phyloP scores from a whole-genome alignment of 2,329 filamentous ascomycete genomes.

The Chaetomiaceae sp. region DNA sequence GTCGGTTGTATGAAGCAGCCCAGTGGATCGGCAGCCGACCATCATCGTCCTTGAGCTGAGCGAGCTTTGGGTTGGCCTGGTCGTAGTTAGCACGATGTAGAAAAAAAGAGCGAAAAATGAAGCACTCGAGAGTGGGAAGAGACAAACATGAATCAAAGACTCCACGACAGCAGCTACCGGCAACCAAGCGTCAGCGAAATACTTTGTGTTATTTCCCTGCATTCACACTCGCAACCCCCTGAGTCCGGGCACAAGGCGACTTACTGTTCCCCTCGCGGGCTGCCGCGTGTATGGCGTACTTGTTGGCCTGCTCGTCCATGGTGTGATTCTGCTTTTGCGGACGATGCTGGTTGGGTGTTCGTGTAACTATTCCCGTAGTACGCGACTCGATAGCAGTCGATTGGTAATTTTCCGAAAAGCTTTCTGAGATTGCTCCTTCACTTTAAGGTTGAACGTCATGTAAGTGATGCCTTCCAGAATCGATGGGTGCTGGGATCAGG shows the following conservation, averaged over 20 bases:
- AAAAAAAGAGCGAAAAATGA: not conserved
- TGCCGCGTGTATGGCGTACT: constrained; percentile 82
- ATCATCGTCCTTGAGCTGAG: constrained; percentile 69
- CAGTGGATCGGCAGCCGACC: constrained; percentile 89
- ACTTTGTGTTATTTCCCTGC: not conserved
- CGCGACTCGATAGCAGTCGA: no score
- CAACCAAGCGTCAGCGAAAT: constrained; percentile 1
- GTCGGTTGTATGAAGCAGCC: constrained; percentile 78
- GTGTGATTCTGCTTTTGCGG: not conserved
- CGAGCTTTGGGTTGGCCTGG: constrained; percentile 76
- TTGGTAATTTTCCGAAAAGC: not conserved
- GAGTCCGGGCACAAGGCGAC: constrained; percentile 26
- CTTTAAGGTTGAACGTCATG: constrained; percentile 20
- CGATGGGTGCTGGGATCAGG: constrained; percentile 12
- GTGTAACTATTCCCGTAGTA: not conserved
- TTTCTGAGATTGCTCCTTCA: not conserved
- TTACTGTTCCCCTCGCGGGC: constrained; percentile 77
- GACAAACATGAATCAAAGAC: constrained; percentile 61
- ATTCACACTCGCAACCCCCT: constrained; percentile 1
- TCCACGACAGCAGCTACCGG: constrained; percentile 68
- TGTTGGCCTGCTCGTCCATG: constrained; percentile 41
- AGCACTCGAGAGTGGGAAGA: not conserved
- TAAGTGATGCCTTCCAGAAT: constrained; percentile 27
- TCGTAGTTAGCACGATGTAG: not conserved
- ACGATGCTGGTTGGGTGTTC: not conserved